Evolutionary conservation across 768 basidiomycete species (phyloP).

Genomic region (Baorangia bicolor): DNA sequence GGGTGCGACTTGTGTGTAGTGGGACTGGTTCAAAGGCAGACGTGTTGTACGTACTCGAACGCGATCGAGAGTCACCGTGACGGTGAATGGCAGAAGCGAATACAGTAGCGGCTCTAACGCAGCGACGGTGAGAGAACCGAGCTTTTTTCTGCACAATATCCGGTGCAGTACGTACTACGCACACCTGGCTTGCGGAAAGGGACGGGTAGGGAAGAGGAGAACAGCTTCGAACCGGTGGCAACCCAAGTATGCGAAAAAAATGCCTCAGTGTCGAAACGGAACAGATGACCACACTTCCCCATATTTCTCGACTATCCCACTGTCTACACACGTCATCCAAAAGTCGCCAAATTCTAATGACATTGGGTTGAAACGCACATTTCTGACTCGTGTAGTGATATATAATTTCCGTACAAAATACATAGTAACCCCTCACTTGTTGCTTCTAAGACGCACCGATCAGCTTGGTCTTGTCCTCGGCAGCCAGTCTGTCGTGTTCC

Average conservation of each 20-base stretch:
- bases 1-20: slow-evolving; percentile 12
- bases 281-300: background rate
- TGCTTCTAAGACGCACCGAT: background rate
- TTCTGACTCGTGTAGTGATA: background rate
- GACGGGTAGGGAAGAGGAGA: background rate
- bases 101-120: background rate
- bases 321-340: background rate
- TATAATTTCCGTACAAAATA: slow-evolving; percentile 1
- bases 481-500: slow-evolving; percentile 66
- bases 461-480: slow-evolving; percentile 35
- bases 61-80: background rate
- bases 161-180: background rate
- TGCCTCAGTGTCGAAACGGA: slow-evolving; percentile 1
- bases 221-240: background rate
- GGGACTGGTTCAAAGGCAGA: slow-evolving; percentile 5
- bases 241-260: slow-evolving; percentile 10
- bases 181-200: background rate
- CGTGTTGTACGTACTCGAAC: slow-evolving; percentile 6
- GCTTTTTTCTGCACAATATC: slow-evolving; percentile 6
- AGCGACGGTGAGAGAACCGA: slow-evolving; percentile 6
- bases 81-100: background rate
- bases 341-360: background rate
- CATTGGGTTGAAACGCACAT: background rate
- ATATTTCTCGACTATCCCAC: background rate
- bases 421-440: background rate